Conservation (phyloP, 441 rosid species). For the Jatropha podagrica region DNA sequence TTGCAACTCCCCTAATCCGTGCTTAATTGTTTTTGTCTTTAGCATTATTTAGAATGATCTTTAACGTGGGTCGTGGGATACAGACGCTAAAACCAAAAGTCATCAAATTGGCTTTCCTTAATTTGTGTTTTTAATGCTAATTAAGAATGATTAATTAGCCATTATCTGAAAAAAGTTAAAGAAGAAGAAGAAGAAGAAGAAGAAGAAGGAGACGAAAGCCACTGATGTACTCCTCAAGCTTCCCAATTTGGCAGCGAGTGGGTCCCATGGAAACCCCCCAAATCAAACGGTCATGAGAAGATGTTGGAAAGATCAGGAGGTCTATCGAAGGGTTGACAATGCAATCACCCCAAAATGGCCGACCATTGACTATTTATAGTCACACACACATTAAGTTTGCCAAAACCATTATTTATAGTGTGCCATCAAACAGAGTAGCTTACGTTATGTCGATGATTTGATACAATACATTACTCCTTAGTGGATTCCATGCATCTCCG, state of each 20-base stretch:
- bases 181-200: background rate
- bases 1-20: background rate
- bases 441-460: too few species aligned
- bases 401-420: background rate
- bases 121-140: slow-evolving; percentile 12
- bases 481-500: too few species aligned
- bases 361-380: slow-evolving; percentile 27
- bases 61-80: background rate
- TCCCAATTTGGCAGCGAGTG: slow-evolving; percentile 24
- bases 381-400: background rate
- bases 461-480: too few species aligned
- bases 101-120: background rate
- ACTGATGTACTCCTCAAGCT: background rate
- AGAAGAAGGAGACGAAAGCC: background rate
- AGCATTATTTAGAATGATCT: background rate
- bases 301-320: slow-evolving; percentile 22
- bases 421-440: too few species aligned
- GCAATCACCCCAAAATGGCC: slow-evolving; percentile 24
- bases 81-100: background rate
- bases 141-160: slow-evolving; percentile 28
- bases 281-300: slow-evolving; percentile 27
- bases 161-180: background rate
- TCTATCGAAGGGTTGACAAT: slow-evolving; percentile 18
- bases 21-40: background rate
- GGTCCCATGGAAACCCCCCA: slow-evolving; percentile 22